These are phyloP conservation scores for Sporobolomyces roseus DNA, from an alignment of 768 basidiomycete genomes.

Conservation along the genomic window DNA sequence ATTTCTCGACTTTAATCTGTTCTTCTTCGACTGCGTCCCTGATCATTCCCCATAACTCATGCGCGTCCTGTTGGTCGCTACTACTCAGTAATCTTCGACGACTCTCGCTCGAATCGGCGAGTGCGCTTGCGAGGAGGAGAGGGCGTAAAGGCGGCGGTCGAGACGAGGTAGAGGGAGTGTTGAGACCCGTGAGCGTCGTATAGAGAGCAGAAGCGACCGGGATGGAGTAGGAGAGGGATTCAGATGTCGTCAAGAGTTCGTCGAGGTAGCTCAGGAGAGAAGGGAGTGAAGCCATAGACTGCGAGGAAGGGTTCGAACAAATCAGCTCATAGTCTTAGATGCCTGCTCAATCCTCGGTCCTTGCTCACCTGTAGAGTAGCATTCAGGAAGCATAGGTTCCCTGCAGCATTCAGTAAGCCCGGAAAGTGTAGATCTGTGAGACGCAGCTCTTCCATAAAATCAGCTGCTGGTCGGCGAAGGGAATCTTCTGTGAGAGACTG, in stretches of 20 bases:
- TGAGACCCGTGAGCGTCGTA: slow-evolving; percentile 46
- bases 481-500: neutral
- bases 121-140: slow-evolving; percentile 32
- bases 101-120: slow-evolving; percentile 33
- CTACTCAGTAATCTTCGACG: slow-evolving; percentile 44
- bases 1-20: slow-evolving; percentile 62
- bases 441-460: neutral
- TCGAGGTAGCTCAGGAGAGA: slow-evolving; percentile 78
- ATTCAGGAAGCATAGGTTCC: slow-evolving; percentile 97
- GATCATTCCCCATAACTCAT: slow-evolving; percentile 92
- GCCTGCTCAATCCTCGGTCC: neutral
- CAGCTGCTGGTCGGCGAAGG: neutral
- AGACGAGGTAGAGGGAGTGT: slow-evolving; percentile 46
- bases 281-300: slow-evolving; percentile 80
- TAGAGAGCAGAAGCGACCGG: slow-evolving; percentile 29
- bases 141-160: slow-evolving; percentile 35
- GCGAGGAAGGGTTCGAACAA: slow-evolving; percentile 27
- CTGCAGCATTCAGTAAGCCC: slow-evolving; percentile 90
- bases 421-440: slow-evolving; percentile 57
- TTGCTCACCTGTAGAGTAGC: slow-evolving; percentile 72
- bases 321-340: neutral
- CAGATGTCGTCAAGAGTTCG: slow-evolving; percentile 30
- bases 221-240: neutral
- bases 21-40: slow-evolving; percentile 87
- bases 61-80: slow-evolving; percentile 94